Percentiles rank a stretch among this genome's conserved stretches.
Conservation (phyloP, 768 basidiomycete species). For the Hysterangium stoloniferum region DNA sequence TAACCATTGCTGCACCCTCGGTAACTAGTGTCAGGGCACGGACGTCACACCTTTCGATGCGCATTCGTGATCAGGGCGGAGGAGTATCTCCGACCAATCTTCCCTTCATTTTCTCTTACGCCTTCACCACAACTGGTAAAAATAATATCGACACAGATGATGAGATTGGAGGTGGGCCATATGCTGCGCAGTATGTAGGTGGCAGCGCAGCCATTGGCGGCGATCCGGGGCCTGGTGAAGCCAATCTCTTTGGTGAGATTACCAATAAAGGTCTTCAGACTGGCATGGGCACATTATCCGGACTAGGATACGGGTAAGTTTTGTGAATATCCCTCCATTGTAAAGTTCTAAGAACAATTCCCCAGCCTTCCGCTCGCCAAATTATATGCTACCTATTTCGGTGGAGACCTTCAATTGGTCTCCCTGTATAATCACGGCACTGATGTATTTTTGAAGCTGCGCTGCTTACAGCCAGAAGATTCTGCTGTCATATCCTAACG, state of each 20-base stretch:
- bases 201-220: slow-evolving; percentile 55
- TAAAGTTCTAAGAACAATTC: not conserved
- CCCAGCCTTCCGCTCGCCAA: slow-evolving; percentile 19
- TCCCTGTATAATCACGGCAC: slow-evolving; percentile 52
- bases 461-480: slow-evolving; percentile 44
- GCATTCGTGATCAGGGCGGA: slow-evolving; percentile 82
- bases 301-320: slow-evolving; percentile 67
- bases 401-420: slow-evolving; percentile 74
- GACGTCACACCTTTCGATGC: slow-evolving; percentile 57
- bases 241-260: slow-evolving; percentile 68
- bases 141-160: slow-evolving; percentile 29
- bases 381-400: slow-evolving; percentile 57
- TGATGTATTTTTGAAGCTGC: slow-evolving; percentile 47
- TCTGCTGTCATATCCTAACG: slow-evolving; percentile 35
- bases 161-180: slow-evolving; percentile 54
- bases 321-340: not conserved
- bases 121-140: slow-evolving; percentile 77
- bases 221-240: slow-evolving; percentile 32
- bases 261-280: slow-evolving; percentile 69
- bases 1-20: slow-evolving; percentile 60
- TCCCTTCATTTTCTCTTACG: slow-evolving; percentile 81
- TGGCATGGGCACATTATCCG: slow-evolving; percentile 85
- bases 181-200: slow-evolving; percentile 72
- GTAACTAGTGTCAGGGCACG: slow-evolving; percentile 9
- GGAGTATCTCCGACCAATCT: slow-evolving; percentile 72